phyloP scores from a whole-genome alignment of 768 basidiomycete genomes.

The Podaxis sp. region DNA sequence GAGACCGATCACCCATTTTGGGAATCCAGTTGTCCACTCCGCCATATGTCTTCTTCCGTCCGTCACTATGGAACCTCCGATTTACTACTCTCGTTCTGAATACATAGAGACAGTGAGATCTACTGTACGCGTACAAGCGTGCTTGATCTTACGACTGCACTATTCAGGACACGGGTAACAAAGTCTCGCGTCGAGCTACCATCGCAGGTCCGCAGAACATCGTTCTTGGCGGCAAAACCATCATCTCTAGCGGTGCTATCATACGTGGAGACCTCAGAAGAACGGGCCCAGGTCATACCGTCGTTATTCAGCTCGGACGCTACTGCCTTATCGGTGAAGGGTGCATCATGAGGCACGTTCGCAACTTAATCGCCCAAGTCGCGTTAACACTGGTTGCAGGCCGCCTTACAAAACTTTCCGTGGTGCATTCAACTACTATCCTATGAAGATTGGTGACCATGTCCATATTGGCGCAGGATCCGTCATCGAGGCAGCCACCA shows the following conservation, averaged over 20 bases:
- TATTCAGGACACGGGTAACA: slow-evolving; percentile 88
- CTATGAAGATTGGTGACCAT: slow-evolving; percentile 95
- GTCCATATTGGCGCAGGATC: slow-evolving; percentile 90
- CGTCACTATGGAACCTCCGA: slow-evolving; percentile 63
- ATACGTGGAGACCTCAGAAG: slow-evolving; percentile 92
- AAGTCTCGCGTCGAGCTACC: slow-evolving; percentile 88
- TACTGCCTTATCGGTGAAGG: slow-evolving; percentile 92
- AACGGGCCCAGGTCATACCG: slow-evolving; percentile 88
- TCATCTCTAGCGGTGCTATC: slow-evolving; percentile 87
- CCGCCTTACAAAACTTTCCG: slow-evolving; percentile 90
- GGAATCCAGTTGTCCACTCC: background rate
- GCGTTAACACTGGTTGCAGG: slow-evolving; percentile 31
- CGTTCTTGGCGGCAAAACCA: slow-evolving; percentile 94
- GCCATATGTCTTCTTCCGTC: slow-evolving; percentile 1
- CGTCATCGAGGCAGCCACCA: slow-evolving; percentile 92
- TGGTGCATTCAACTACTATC: slow-evolving; percentile 94
- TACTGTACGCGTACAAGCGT: background rate
- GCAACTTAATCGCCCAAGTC: background rate
- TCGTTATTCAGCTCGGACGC: slow-evolving; percentile 89
- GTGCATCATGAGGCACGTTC: slow-evolving; percentile 74
- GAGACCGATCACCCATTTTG: slow-evolving; percentile 6
- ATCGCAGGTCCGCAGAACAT: slow-evolving; percentile 96
- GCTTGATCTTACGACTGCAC: slow-evolving; percentile 2
- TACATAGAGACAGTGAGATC: slow-evolving; percentile 82
- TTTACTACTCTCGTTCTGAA: slow-evolving; percentile 80